These are phyloP conservation scores for Sphagnum tenellum DNA, from an alignment of 225 moss, liverwort and hornwort species.

Conservation along the genomic window DNA sequence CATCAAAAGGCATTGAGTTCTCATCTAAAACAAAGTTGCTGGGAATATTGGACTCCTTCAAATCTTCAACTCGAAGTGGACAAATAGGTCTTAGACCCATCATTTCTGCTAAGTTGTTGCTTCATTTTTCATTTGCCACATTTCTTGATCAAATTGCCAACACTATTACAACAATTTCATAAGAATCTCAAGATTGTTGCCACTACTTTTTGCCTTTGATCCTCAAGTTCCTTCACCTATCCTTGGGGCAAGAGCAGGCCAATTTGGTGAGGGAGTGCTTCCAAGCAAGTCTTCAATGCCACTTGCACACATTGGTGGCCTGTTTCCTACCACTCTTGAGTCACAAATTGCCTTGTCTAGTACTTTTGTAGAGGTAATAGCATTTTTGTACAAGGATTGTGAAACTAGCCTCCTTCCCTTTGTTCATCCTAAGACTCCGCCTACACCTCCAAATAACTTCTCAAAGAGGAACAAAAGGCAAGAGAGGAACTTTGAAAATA, in stretches of 20 bases:
- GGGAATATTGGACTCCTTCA: too few species aligned
- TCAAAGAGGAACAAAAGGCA: constrained; percentile 32
- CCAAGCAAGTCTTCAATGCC: constrained; percentile 20
- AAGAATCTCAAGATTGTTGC: constrained; percentile 13
- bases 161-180: constrained; percentile 14
- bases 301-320: constrained; percentile 14
- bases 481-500: constrained; percentile 7
- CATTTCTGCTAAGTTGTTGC: constrained; percentile 5
- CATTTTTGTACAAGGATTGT: constrained; percentile 56
- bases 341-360: constrained; percentile 28
- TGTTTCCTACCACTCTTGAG: constrained; percentile 19
- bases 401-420: constrained; percentile 61
- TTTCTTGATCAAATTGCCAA: constrained; percentile 20
- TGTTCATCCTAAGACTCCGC: constrained; percentile 63
- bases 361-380: constrained; percentile 59
- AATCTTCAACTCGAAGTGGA: too few species aligned
- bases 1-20: too few species aligned
- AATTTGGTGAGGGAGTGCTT: constrained; percentile 11
- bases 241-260: constrained; percentile 17
- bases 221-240: constrained; percentile 21
- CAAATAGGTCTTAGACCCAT: too few species aligned
- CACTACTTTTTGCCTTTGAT: constrained; percentile 29
- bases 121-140: constrained; percentile 31
- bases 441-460: constrained; percentile 41
- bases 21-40: too few species aligned